Conservation (phyloP, 306 rosid species). For the Crotalaria pallida region DNA sequence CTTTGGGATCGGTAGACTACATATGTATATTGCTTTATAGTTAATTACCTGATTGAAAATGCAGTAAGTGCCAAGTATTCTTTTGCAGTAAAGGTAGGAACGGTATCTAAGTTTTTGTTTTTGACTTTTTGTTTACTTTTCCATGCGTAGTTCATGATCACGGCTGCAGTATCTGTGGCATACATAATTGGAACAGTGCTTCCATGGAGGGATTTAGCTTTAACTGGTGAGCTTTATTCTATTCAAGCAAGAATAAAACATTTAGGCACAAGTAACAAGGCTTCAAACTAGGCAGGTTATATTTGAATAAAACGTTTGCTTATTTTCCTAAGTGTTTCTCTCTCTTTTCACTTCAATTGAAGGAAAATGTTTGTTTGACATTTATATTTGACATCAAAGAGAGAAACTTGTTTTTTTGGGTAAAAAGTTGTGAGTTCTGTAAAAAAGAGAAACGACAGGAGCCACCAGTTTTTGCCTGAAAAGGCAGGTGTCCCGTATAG, state of each 20-base stretch:
- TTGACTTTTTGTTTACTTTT: slow-evolving; percentile 13
- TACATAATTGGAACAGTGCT: slow-evolving; percentile 69
- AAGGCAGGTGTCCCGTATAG: too few relatives aligned
- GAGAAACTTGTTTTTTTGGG: too few relatives aligned
- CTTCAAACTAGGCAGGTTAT: too few relatives aligned
- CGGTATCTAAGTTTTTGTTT: background rate
- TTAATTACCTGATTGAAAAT: background rate
- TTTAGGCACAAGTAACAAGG: too few relatives aligned
- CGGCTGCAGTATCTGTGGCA: slow-evolving; percentile 56
- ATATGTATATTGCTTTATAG: background rate
- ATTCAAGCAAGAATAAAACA: too few relatives aligned
- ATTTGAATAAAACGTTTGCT: too few relatives aligned
- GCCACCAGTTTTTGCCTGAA: too few relatives aligned
- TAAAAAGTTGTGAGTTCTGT: too few relatives aligned
- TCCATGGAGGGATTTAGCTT: slow-evolving; percentile 75
- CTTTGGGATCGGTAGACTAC: background rate
- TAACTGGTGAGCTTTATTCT: slow-evolving; percentile 44
- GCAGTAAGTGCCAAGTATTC: background rate
- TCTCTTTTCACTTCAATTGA: too few relatives aligned
- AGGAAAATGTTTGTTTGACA: too few relatives aligned
- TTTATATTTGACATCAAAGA: too few relatives aligned
- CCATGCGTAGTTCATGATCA: slow-evolving; percentile 67
- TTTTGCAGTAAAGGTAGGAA: background rate
- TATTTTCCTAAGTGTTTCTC: background rate
- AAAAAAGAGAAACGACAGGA: too few relatives aligned